Base-by-base conservation (phyloP, 1,284 basidiomycete species). In the Ceratobasidium sp. region DNA sequence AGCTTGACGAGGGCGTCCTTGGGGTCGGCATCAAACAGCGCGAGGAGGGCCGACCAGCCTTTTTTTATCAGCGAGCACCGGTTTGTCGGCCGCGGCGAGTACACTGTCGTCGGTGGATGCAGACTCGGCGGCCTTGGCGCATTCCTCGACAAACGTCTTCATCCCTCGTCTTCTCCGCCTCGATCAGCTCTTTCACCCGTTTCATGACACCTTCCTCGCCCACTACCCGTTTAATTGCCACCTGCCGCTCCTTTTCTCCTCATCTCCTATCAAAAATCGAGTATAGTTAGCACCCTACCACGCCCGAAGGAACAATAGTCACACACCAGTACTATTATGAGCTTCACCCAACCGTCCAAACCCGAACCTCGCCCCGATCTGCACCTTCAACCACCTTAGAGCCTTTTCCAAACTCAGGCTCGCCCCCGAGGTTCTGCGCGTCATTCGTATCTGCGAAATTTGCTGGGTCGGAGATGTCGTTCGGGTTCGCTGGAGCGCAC, bases 311-410 rank as follows among this genome's bases (percentile, higher is more conserved):
- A 46, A 35, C 23, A 2, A 62, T 23, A 46, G 20, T 41, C 12
- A 65, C 71, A 18, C 44, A 62, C 70, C 65, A 48, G 70, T 69
- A 27, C 23, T 87, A 82, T 96, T 96, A 64, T 90, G 91, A 4
- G 94, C 91, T 0, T 91, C 90, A 27, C 95, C 90, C 23, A 99
- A 88, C 81, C 94, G 92, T 18, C 97, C 96, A 81, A 97, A 99
- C 0, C 97, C 97, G 82, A 98, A 99, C 0, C 95, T 91, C 64
- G 89, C 91, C 0, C 93, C 92, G 0, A 90, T 88, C 1, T 97
- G 96, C 27, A 96, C 90, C 55, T 94, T 92, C 55, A 99, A 90
- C 98, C 98, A 99, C 83, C 96, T 98, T 8, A 97, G 98, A 6
- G 96, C 93, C 81, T 97, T 94, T 83, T 94, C 93, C 79, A 97